Base-by-base conservation (phyloP, 1,284 basidiomycete genomes). In the Inonotus hispidus region DNA sequence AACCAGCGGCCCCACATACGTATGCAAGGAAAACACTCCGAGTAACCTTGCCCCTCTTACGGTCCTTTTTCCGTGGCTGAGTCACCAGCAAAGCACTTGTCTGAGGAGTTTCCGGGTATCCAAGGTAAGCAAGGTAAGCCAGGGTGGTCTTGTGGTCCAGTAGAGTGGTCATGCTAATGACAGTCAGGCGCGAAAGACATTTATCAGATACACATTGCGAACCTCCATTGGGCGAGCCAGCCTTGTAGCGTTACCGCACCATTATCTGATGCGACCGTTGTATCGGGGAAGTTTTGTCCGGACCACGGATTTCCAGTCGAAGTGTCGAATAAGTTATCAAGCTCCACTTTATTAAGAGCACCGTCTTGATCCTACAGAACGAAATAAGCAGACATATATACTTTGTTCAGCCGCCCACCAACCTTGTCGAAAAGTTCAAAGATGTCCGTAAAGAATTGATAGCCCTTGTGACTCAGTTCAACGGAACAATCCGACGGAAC, bases 141-240 rank as follows among this genome's bases (percentile, higher is more conserved):
- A 99, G 78, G 0, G 96, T 97, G 23, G 90, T 92, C 71, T 87
- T 89, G 68, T 95, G 89, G 69, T 98, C 93, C 16, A 99, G 81
- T 1, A 99, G 79, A 0, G 96, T 99, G 1, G 95, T 97, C 95
- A 98, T 98, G 71, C 94, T 95, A 66, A 11, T 45, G 39, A 58
- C 47, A 52, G 19, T 39, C 14, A 46, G 35, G 23, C 50, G 45
- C 39, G 37, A 21, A 32, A 13, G 32, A 16, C 19, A 35, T 45
- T 8, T 29, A n/a, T n/a, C n/a, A 21, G 5, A 50, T 37, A 16
- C 52, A 54, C 21, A 14, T 35, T 43, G 68, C 78, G 53, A 64
- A 93, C 93, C 93, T 97, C 96, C 96, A 99, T 72, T 98, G 95
- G 25, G 96, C 96, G 16, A 99, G 78, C 96, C 96, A 99, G 6